phyloP scores from a whole-genome alignment of 2,329 filamentous ascomycete genomes.

The Leptographium radiaticola region DNA sequence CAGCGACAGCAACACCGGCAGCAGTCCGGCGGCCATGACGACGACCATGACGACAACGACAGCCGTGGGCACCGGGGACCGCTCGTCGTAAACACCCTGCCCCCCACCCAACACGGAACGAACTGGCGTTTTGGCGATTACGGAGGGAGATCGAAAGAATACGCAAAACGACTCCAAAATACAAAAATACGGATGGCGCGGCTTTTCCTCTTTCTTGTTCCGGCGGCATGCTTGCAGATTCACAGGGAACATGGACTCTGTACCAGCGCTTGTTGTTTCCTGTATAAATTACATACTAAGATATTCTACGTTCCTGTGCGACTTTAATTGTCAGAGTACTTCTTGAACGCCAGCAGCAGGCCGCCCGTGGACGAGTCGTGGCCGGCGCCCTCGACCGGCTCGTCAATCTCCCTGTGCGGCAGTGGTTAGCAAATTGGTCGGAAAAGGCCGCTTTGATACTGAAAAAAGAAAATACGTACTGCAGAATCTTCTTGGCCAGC shows the following conservation, averaged over 20 bases:
- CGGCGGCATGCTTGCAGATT: no score
- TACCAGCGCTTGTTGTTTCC: background rate
- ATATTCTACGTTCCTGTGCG: conserved; percentile 6
- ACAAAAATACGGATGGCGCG: no score
- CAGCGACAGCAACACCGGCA: background rate
- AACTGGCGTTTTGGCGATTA: no score
- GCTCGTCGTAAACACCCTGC: no score
- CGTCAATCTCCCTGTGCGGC: conserved; percentile 58
- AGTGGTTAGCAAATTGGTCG: background rate
- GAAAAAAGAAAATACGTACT: conserved; percentile 17
- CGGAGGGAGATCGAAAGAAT: no score
- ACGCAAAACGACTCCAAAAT: no score
- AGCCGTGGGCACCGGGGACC: background rate
- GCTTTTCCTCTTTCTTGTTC: no score
- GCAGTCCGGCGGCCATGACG: background rate
- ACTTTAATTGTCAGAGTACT: conserved; percentile 37
- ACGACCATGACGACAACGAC: no score
- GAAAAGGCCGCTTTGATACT: no score
- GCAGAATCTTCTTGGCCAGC: conserved; percentile 80
- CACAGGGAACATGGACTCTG: no score
- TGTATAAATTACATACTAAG: background rate
- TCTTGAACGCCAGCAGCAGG: conserved; percentile 87
- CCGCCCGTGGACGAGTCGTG: conserved; percentile 86
- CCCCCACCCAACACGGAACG: no score
- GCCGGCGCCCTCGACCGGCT: conserved; percentile 52